phyloP scores from a whole-genome alignment of 139 green algal genomes.

The Tetratostichococcus sp. region DNA sequence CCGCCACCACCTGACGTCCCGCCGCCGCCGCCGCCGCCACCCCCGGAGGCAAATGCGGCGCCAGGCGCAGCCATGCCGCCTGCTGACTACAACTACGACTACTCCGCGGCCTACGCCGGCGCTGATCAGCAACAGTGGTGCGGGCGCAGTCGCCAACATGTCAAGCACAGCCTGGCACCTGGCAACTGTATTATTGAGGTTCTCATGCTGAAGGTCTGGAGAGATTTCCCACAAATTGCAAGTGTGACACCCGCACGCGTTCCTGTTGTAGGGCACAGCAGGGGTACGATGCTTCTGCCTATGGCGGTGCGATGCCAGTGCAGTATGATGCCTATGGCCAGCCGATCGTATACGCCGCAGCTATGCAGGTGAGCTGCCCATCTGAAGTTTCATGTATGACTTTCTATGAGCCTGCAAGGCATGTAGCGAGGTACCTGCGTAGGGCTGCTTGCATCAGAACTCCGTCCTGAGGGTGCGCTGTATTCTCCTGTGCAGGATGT shows the following conservation, averaged over 20 bases:
- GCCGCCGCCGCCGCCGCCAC: slow-evolving; percentile 16
- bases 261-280: not conserved
- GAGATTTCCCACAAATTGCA: no score
- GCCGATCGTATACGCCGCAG: slow-evolving; percentile 14
- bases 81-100: slow-evolving; percentile 6
- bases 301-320: not conserved
- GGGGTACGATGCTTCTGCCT: not conserved
- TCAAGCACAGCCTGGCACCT: no score
- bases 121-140: not conserved
- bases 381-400: no score
- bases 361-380: not conserved
- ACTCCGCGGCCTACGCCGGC: not conserved
- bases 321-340: slow-evolving; percentile 22
- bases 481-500: no score
- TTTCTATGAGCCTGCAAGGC: no score
- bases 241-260: no score
- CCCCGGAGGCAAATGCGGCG: not conserved
- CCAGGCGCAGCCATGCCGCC: slow-evolving; percentile 14
- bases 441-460: no score
- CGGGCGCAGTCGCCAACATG: no score
- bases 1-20: slow-evolving; percentile 6
- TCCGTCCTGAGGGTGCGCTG: no score
- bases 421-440: no score
- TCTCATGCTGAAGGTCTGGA: no score
- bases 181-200: no score